These are phyloP conservation scores for Atkinsonella hypoxylon DNA, from an alignment of 2,329 filamentous ascomycete species.

Conservation along the genomic window DNA sequence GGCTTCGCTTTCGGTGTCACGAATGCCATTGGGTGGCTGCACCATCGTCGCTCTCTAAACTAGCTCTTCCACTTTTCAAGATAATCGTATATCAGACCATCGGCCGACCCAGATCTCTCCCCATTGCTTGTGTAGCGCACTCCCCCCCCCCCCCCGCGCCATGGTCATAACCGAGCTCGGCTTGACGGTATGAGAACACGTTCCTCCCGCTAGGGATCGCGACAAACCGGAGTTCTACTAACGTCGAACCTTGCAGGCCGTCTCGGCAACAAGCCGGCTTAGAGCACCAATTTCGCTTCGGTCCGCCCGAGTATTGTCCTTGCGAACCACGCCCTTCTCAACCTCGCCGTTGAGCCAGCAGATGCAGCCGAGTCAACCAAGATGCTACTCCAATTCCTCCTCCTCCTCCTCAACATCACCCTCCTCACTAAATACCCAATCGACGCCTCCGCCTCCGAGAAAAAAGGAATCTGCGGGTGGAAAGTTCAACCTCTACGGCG, in stretches of 20 bases:
- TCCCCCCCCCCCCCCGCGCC: too few relatives aligned
- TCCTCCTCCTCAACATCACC: neutral
- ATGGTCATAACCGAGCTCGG: conserved; percentile 8
- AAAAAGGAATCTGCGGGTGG: conserved; percentile 16
- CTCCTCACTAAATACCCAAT: conserved; percentile 7
- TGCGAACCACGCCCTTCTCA: conserved; percentile 5
- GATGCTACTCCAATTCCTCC: conserved; percentile 4
- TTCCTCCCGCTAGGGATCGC: neutral
- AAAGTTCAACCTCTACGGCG: conserved; percentile 25
- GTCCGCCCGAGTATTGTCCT: conserved; percentile 7
- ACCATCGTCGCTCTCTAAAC: too few relatives aligned
- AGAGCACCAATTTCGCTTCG: conserved; percentile 12
- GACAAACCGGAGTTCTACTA: neutral
- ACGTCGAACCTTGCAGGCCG: neutral
- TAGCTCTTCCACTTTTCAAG: too few relatives aligned
- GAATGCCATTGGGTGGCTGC: too few relatives aligned
- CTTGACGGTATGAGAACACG: conserved; percentile 3
- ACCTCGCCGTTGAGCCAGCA: conserved; percentile 5
- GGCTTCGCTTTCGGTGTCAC: too few relatives aligned
- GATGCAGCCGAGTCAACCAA: conserved; percentile 1
- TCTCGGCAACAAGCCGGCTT: conserved; percentile 9
- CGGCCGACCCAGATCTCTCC: too few relatives aligned
- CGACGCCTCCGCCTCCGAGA: conserved; percentile 3
- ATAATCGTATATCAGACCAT: too few relatives aligned
- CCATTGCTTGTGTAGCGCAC: neutral